phyloP scores from a whole-genome alignment of 1,139 yeast genomes.

The Saccharomyces hybrid region DNA sequence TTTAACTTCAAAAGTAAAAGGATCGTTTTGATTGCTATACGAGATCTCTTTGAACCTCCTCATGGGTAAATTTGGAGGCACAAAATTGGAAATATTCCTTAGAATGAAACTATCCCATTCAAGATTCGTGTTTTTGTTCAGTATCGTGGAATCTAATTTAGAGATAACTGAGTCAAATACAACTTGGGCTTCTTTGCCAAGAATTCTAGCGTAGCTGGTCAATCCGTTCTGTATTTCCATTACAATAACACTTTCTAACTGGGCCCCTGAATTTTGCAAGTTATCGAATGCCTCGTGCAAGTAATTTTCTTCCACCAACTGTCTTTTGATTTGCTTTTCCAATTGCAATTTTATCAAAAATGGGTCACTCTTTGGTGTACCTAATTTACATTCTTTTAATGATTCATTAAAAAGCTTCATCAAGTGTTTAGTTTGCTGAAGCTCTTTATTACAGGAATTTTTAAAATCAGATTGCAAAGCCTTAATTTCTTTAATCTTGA shows the following conservation, averaged over 20 bases:
- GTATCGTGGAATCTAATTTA: constrained; percentile 63
- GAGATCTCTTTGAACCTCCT: constrained; percentile 55
- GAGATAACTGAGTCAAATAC: constrained; percentile 60
- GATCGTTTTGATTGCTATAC: constrained; percentile 63
- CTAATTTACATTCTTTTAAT: constrained; percentile 37
- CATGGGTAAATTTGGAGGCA: constrained; percentile 65
- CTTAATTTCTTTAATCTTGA: constrained; percentile 82
- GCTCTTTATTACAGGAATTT: constrained; percentile 62
- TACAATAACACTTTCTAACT: constrained; percentile 81
- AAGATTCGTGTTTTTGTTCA: constrained; percentile 65
- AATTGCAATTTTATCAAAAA: constrained; percentile 62
- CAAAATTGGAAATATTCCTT: constrained; percentile 60
- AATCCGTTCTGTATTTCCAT: constrained; percentile 79
- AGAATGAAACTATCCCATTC: constrained; percentile 87
- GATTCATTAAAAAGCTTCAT: constrained; percentile 43
- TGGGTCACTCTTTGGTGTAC: constrained; percentile 53
- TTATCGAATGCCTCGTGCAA: constrained; percentile 83
- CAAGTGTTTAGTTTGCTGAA: constrained; percentile 51
- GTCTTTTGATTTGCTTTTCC: constrained; percentile 71
- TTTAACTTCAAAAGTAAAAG: constrained; percentile 62
- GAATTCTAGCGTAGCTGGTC: constrained; percentile 58
- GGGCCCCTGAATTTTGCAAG: constrained; percentile 80
- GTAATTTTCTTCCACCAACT: constrained; percentile 75
- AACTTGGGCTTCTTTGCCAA: constrained; percentile 62
- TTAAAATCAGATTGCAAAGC: constrained; percentile 77